phyloP scores from a whole-genome alignment of 495 filamentous ascomycete genomes.

The Penicillium alfredii region DNA sequence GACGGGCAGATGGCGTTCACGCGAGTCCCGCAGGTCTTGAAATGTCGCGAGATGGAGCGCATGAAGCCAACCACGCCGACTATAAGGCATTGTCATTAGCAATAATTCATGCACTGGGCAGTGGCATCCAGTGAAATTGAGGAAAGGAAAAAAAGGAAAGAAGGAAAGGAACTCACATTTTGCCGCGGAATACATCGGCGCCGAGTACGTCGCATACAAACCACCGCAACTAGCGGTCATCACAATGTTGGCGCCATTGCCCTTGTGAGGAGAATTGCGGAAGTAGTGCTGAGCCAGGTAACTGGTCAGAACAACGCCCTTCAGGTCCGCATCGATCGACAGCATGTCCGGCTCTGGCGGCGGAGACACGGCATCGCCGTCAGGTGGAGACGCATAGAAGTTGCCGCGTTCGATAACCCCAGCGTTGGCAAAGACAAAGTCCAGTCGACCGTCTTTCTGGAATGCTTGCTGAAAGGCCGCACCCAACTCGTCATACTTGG shows the following conservation, averaged over 20 bases:
- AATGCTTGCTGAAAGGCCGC: slow-evolving; percentile 10
- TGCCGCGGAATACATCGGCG: slow-evolving; percentile 15
- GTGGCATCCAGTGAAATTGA: no score
- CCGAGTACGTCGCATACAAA: slow-evolving; percentile 14
- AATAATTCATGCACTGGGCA: no score
- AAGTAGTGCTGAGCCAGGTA: slow-evolving; percentile 24
- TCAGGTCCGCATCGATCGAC: slow-evolving; percentile 14
- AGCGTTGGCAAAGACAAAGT: slow-evolving; percentile 22
- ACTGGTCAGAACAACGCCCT: slow-evolving; percentile 15
- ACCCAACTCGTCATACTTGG: slow-evolving; percentile 13
- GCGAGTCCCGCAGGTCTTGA: slow-evolving; percentile 9
- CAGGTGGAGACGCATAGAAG: slow-evolving; percentile 12
- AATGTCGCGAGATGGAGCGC: slow-evolving; percentile 15
- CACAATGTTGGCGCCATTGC: slow-evolving; percentile 9
- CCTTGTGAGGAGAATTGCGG: slow-evolving; percentile 11
- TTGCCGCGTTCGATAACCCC: slow-evolving; percentile 15
- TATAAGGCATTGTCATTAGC: slow-evolving; percentile 2
- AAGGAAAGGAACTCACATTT: slow-evolving; percentile 10
- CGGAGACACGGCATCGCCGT: slow-evolving; percentile 1
- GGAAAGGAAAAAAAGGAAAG: no score
- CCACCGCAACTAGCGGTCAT: slow-evolving; percentile 19
- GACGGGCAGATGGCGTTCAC: slow-evolving; percentile 20
- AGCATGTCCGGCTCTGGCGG: slow-evolving; percentile 16
- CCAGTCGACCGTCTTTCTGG: slow-evolving; percentile 2
- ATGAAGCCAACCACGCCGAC: slow-evolving; percentile 19